Evolutionary conservation across 768 basidiomycete genomes (phyloP).

Genomic region (Punctularia strigosozonata): DNA sequence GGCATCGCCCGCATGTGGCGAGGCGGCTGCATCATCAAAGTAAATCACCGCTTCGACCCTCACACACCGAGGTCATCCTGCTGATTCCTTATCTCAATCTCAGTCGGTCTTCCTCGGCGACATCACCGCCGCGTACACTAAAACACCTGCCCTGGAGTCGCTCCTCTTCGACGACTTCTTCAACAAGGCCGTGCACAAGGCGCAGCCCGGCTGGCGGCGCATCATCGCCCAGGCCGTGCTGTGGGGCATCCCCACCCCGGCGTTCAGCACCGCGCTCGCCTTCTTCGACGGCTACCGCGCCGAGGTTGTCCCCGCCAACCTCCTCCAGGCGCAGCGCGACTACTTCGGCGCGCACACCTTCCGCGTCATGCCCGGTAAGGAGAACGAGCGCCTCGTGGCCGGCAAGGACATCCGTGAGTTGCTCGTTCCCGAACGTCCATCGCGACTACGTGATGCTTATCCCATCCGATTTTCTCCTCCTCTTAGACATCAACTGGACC

Average conservation of each 20-base stretch:
- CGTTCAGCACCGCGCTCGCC: conserved; percentile 94
- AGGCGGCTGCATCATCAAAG: conserved; percentile 99
- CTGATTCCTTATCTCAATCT: conserved; percentile 22
- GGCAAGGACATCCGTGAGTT: conserved; percentile 82
- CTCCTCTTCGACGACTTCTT: conserved; percentile 96
- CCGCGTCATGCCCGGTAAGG: conserved; percentile 86
- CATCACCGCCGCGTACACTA: conserved; percentile 83
- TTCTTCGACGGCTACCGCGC: conserved; percentile 99
- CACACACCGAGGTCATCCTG: conserved; percentile 12
- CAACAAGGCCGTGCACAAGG: conserved; percentile 88
- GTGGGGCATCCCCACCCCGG: conserved; percentile 96
- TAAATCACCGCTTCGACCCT: conserved; percentile 14
- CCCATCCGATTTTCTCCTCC: conserved; percentile 6
- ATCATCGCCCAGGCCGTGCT: conserved; percentile 92
- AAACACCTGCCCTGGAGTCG: conserved; percentile 77
- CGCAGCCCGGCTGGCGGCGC: conserved; percentile 97
- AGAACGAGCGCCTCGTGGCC: conserved; percentile 69
- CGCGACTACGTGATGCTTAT: not conserved
- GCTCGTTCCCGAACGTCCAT: not conserved
- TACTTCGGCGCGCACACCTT: conserved; percentile 99
- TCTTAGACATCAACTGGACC: conserved; percentile 93
- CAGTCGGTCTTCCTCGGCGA: conserved; percentile 81
- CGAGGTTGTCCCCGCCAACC: conserved; percentile 86
- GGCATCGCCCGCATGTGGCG: conserved; percentile 99
- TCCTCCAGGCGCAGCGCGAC: conserved; percentile 94